Evolutionary conservation across 768 basidiomycete species (phyloP).

Genomic region (Kwoniella pini): DNA sequence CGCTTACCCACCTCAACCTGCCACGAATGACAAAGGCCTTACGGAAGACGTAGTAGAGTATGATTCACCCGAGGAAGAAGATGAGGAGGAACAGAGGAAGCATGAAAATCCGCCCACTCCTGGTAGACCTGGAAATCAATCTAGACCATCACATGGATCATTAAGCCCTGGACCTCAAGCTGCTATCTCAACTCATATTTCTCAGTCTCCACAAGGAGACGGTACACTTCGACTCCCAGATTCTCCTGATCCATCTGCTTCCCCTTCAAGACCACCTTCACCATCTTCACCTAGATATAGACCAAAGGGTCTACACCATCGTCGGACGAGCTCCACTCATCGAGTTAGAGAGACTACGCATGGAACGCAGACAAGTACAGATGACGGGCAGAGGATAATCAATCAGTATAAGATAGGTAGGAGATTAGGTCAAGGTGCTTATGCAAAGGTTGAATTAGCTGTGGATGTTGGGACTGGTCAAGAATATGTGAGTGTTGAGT

Average conservation of each 20-base stretch:
- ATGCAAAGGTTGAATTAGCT: constrained; percentile 53
- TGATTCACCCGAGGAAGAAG: constrained; percentile 29
- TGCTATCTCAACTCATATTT: constrained; percentile 7
- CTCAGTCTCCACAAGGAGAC: constrained; percentile 19
- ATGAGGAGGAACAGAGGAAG: constrained; percentile 7
- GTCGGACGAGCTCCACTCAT: constrained; percentile 43
- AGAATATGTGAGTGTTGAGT: constrained; percentile 46
- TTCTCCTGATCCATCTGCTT: constrained; percentile 14
- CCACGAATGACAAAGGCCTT: neutral
- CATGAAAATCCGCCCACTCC: neutral
- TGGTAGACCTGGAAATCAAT: neutral
- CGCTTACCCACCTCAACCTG: neutral
- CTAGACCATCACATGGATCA: constrained; percentile 9
- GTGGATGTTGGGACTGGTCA: constrained; percentile 52
- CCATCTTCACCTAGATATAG: constrained; percentile 35
- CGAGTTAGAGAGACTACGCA: constrained; percentile 48
- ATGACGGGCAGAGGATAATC: constrained; percentile 48
- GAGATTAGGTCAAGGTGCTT: constrained; percentile 52
- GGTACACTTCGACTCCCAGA: constrained; percentile 8
- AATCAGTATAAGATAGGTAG: constrained; percentile 53
- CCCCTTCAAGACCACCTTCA: constrained; percentile 22
- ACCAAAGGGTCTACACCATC: constrained; percentile 29
- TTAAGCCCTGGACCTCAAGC: constrained; percentile 16
- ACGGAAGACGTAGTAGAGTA: constrained; percentile 17
- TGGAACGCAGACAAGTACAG: constrained; percentile 43